These are phyloP conservation scores for Suillus fuscotomentosus DNA, from an alignment of 768 basidiomycete genomes.

Conservation along the genomic window DNA sequence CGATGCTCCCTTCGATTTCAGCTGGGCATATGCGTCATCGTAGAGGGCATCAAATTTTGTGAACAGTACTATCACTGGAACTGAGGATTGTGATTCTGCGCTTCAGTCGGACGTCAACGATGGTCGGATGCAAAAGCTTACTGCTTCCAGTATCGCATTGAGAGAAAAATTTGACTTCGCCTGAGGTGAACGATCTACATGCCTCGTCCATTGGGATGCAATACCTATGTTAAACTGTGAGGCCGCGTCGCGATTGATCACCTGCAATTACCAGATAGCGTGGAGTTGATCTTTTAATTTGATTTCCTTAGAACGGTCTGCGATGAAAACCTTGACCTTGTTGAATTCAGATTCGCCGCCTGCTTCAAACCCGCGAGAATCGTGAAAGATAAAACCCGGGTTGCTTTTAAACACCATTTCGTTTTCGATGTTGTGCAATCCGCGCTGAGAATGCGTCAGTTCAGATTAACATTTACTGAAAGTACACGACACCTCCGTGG, in stretches of 20 bases:
- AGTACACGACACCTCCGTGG: neutral
- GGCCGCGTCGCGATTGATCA: too few species aligned
- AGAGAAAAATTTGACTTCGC: neutral
- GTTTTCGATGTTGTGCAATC: neutral
- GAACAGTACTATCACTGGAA: neutral
- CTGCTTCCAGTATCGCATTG: neutral
- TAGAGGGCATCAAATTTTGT: neutral
- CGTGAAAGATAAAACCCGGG: neutral
- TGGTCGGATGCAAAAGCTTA: neutral
- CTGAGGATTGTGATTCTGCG: neutral
- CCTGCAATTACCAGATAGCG: neutral
- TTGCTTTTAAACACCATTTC: neutral
- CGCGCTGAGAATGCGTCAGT: neutral
- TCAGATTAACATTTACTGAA: neutral
- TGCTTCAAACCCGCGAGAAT: neutral
- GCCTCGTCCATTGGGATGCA: neutral
- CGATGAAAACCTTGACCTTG: neutral
- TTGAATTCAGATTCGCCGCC: neutral
- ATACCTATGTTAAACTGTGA: neutral
- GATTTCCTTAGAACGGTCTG: neutral
- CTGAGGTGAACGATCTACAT: neutral
- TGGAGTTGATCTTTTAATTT: neutral
- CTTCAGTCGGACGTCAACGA: neutral
- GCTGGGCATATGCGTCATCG: neutral
- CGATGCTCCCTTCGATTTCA: neutral